These are phyloP conservation scores for Pelargonium cotyledonis DNA, from an alignment of 441 rosid species.

Conservation along the genomic window DNA sequence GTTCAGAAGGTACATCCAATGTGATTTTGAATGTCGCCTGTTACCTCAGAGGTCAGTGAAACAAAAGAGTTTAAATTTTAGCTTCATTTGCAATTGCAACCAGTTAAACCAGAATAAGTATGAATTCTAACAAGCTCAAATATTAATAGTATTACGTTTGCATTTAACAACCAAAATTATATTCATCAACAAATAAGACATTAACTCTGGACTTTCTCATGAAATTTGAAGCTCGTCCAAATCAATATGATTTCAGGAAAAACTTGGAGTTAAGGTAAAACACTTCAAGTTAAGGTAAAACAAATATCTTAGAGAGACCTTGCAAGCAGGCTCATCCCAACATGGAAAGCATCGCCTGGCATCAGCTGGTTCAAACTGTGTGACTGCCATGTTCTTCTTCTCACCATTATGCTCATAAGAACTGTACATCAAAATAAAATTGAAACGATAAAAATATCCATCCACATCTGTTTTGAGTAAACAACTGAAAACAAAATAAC, in stretches of 20 bases:
- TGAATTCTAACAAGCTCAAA: neutral
- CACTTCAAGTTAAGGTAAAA: no score
- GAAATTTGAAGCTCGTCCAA: neutral
- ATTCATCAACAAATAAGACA: neutral
- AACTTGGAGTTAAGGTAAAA: neutral
- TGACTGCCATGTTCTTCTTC: conserved; percentile 96
- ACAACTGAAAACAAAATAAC: neutral
- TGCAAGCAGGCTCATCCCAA: conserved; percentile 98
- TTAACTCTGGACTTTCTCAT: neutral
- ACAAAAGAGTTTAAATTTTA: neutral
- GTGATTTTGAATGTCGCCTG: conserved; percentile 93
- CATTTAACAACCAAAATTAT: neutral
- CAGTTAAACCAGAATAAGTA: neutral
- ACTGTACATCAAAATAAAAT: conserved; percentile 31
- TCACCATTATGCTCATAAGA: conserved; percentile 68
- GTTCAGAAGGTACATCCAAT: conserved; percentile 68
- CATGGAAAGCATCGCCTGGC: conserved; percentile 95
- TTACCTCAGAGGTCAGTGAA: conserved; percentile 18
- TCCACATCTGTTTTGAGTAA: neutral
- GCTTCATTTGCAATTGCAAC: neutral
- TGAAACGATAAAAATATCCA: neutral
- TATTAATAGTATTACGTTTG: neutral
- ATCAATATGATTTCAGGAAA: neutral
- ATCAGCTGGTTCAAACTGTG: conserved; percentile 95
- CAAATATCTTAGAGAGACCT: conserved; percentile 35